phyloP scores from a whole-genome alignment of 257 asterid genomes.

The Leptodermis oblonga region DNA sequence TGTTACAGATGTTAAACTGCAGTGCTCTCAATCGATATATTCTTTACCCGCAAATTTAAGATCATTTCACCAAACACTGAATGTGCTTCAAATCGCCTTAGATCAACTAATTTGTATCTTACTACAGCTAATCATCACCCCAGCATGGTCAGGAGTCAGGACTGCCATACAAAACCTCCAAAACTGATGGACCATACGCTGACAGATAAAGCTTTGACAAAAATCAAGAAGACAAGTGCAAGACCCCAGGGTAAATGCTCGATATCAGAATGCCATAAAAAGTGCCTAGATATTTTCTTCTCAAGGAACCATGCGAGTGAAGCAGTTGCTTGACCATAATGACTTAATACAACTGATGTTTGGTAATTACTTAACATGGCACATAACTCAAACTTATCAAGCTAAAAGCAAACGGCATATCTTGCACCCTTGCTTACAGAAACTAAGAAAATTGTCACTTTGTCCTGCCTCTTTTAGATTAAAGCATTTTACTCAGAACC shows the following conservation, averaged over 20 bases:
- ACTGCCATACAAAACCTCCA: not conserved
- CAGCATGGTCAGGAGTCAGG: too few species aligned
- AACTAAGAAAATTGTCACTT: not conserved
- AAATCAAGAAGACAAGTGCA: not conserved
- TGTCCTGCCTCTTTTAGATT: not conserved
- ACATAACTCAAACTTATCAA: not conserved
- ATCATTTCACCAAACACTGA: not conserved
- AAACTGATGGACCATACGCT: not conserved
- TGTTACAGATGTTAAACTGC: not conserved
- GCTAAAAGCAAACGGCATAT: not conserved
- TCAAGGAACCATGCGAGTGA: not conserved
- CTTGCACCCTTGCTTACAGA: not conserved
- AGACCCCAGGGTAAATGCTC: not conserved
- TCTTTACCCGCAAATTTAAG: not conserved
- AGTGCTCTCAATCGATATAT: not conserved
- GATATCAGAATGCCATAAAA: not conserved
- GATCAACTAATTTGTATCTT: not conserved
- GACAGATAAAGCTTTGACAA: not conserved
- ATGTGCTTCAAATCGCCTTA: not conserved
- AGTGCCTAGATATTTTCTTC: not conserved
- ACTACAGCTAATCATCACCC: not conserved
- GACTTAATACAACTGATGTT: not conserved
- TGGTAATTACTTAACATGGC: not conserved
- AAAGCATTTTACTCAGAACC: not conserved
- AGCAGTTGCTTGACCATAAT: not conserved